These are phyloP conservation scores for Exserohilum turcica DNA, from an alignment of 2,329 filamentous ascomycete genomes.

Conservation along the genomic window DNA sequence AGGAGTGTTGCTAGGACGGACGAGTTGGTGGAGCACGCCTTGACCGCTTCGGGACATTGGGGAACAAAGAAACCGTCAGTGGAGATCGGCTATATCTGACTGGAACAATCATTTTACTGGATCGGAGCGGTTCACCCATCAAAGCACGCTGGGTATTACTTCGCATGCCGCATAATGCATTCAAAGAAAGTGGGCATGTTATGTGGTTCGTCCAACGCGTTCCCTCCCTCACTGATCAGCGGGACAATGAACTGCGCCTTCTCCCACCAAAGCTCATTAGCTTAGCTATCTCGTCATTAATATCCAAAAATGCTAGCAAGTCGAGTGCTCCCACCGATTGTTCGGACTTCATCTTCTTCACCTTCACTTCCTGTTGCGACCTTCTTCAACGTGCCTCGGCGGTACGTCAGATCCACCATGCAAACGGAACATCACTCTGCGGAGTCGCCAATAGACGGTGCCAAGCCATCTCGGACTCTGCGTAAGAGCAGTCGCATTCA, in stretches of 20 bases:
- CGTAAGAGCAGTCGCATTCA: slow-evolving; percentile 40
- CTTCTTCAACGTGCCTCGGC: slow-evolving; percentile 43
- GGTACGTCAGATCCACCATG: slow-evolving; percentile 44
- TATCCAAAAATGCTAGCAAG: slow-evolving; percentile 42
- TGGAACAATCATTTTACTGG: slow-evolving; percentile 45
- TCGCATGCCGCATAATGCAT: slow-evolving; percentile 35
- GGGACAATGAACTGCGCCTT: slow-evolving; percentile 43
- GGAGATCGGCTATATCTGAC: slow-evolving; percentile 40
- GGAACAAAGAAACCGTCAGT: slow-evolving; percentile 46
- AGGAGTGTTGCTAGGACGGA: slow-evolving; percentile 45
- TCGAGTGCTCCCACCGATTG: slow-evolving; percentile 42
- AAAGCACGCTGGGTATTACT: slow-evolving; percentile 28
- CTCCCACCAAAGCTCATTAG: slow-evolving; percentile 39
- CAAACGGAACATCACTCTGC: slow-evolving; percentile 26
- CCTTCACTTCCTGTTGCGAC: slow-evolving; percentile 35
- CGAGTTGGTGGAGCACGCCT: slow-evolving; percentile 31
- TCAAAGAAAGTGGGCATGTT: slow-evolving; percentile 40
- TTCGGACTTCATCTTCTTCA: slow-evolving; percentile 25
- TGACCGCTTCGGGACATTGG: slow-evolving; percentile 39
- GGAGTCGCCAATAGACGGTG: slow-evolving; percentile 26
- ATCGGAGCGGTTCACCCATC: slow-evolving; percentile 26
- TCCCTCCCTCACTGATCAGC: slow-evolving; percentile 32
- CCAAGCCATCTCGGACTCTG: slow-evolving; percentile 27
- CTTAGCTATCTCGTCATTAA: slow-evolving; percentile 29
- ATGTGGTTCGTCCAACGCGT: slow-evolving; percentile 28